Evolutionary conservation across 495 filamentous ascomycete genomes (phyloP).

Genomic region (Neurospora sp.): DNA sequence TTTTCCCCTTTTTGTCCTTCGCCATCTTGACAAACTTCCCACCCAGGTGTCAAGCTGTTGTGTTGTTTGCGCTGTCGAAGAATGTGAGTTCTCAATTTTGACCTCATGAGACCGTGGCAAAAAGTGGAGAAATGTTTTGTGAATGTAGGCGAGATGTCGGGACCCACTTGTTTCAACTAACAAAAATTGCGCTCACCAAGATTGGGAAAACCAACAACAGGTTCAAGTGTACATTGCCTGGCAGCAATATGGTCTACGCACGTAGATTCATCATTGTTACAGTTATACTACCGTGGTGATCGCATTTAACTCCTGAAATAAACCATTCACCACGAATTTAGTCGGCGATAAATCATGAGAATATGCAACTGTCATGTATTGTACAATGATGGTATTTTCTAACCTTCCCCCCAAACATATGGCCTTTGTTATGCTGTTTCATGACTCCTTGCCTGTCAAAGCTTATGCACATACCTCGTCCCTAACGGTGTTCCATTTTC

Average conservation of each 20-base stretch:
- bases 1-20: conserved; percentile 52
- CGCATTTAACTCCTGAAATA: not conserved
- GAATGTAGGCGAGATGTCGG: not conserved
- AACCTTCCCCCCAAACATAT: not conserved
- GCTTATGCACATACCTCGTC: not conserved
- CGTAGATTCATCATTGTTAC: not conserved
- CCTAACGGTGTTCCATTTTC: not conserved
- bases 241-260: not conserved
- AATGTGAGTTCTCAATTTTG: not conserved
- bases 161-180: not conserved
- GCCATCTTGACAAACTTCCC: conserved; percentile 27
- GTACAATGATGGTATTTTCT: not conserved
- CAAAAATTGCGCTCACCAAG: not conserved
- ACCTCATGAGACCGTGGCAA: not conserved
- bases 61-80: not conserved
- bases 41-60: not conserved
- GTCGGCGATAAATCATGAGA: not conserved
- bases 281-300: not conserved
- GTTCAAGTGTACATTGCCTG: not conserved
- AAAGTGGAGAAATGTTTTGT: not conserved
- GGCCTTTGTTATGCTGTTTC: not conserved
- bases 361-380: not conserved
- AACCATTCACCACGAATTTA: not conserved
- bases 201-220: not conserved
- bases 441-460: not conserved